A percentile compares a stretch with the other conserved stretches of the same genome.
phyloP scores from a whole-genome alignment of 139 green algal species.

The Zygnema cylindricum region DNA sequence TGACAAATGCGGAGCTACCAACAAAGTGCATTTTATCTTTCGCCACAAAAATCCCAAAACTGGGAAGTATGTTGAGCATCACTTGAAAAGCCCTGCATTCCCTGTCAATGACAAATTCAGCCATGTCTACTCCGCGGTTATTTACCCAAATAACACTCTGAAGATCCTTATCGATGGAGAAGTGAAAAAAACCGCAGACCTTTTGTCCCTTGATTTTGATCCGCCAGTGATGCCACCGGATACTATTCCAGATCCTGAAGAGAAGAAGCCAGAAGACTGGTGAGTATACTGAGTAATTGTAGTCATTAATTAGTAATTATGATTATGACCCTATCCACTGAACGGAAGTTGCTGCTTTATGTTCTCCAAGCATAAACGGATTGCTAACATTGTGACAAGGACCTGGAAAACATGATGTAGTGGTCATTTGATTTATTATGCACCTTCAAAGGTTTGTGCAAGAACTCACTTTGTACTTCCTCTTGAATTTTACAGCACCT shows the following conservation, averaged over 20 bases:
- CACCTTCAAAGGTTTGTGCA: too few species aligned
- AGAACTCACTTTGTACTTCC: too few species aligned
- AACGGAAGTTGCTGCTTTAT: too few species aligned
- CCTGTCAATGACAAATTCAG: constrained; percentile 63
- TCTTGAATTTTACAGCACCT: too few species aligned
- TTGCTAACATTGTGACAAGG: too few species aligned
- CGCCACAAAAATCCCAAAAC: constrained; percentile 82
- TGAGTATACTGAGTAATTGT: too few species aligned
- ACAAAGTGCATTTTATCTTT: constrained; percentile 93
- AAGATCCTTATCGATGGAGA: constrained; percentile 67
- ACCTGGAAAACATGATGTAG: too few species aligned
- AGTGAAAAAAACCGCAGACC: constrained; percentile 49
- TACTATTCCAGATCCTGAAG: constrained; percentile 67
- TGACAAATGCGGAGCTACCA: constrained; percentile 91
- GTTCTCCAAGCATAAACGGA: too few species aligned
- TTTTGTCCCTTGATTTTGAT: constrained; percentile 65
- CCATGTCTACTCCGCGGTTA: constrained; percentile 69
- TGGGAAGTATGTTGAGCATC: constrained; percentile 89
- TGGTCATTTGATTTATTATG: too few species aligned
- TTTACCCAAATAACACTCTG: constrained; percentile 67
- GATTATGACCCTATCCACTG: too few species aligned
- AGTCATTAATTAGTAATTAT: too few species aligned
- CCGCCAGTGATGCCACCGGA: constrained; percentile 66
- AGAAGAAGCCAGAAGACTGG: constrained; percentile 71
- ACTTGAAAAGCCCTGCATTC: constrained; percentile 78